These are phyloP conservation scores for Sambucus nigra DNA, from an alignment of 129 eudicot species.

Conservation along the genomic window DNA sequence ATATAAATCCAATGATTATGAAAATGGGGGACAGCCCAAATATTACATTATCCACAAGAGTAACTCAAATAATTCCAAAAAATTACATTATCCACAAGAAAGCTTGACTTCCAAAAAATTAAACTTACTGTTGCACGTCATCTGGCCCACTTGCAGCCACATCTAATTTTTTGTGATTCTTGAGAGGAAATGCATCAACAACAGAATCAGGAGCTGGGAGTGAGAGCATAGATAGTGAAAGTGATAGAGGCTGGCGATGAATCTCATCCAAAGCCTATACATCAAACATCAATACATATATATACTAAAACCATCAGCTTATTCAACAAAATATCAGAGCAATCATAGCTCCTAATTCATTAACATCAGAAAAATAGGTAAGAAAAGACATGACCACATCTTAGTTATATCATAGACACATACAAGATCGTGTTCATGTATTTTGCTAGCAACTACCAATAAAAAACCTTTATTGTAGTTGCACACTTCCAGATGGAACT, in stretches of 20 bases:
- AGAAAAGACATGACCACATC: neutral
- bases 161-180: conserved; percentile 39
- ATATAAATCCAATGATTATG: no score
- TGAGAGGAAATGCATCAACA: conserved; percentile 69
- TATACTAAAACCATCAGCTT: neutral
- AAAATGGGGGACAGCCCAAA: no score
- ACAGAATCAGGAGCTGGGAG: conserved; percentile 73
- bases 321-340: neutral
- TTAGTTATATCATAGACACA: no score
- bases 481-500: no score
- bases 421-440: no score
- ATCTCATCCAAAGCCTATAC: conserved; percentile 81
- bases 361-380: neutral
- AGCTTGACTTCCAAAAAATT: no score
- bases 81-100: no score
- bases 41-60: no score
- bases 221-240: conserved; percentile 57
- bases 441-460: no score
- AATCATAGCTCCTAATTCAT: neutral
- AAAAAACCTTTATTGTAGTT: no score
- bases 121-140: conserved; percentile 77
- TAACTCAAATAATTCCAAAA: no score
- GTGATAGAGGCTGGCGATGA: conserved; percentile 61
- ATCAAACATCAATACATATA: conserved; percentile 4
- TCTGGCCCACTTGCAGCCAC: conserved; percentile 32